These are phyloP conservation scores for Apiosordaria backusii DNA, from an alignment of 495 filamentous ascomycete species.

Conservation along the genomic window DNA sequence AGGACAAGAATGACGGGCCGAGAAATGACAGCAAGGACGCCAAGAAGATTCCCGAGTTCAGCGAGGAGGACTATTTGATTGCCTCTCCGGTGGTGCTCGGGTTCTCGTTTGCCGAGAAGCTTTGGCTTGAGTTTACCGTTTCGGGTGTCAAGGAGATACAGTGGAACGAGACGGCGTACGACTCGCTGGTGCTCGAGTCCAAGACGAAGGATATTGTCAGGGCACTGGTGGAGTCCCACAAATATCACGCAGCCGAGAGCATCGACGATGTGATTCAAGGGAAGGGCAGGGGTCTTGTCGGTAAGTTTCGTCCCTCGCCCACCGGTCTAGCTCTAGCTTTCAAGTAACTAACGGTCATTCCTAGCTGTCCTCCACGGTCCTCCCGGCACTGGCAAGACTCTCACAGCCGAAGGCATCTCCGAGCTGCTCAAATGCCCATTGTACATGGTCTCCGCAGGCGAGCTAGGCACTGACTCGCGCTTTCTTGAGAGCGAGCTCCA, in stretches of 20 bases:
- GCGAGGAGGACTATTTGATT: slow-evolving; percentile 81
- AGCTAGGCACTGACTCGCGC: slow-evolving; percentile 76
- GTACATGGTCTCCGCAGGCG: slow-evolving; percentile 80
- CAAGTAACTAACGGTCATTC: slow-evolving; percentile 15
- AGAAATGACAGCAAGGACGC: slow-evolving; percentile 34
- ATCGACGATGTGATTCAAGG: slow-evolving; percentile 59
- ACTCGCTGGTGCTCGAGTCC: slow-evolving; percentile 28
- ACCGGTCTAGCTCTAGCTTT: background rate
- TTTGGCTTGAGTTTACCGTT: slow-evolving; percentile 88
- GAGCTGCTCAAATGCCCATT: slow-evolving; percentile 78
- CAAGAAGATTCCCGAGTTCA: slow-evolving; percentile 55
- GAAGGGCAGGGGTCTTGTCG: slow-evolving; percentile 53
- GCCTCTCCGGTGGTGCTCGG: slow-evolving; percentile 91
- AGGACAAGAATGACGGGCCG: slow-evolving; percentile 39
- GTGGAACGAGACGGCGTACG: slow-evolving; percentile 32
- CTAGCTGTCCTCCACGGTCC: slow-evolving; percentile 70
- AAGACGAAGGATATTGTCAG: slow-evolving; percentile 34
- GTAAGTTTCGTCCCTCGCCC: slow-evolving; percentile 68
- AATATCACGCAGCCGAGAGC: slow-evolving; percentile 72
- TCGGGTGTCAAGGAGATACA: slow-evolving; percentile 60
- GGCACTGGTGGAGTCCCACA: slow-evolving; percentile 50
- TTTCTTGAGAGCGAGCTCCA: slow-evolving; percentile 75
- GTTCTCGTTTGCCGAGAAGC: slow-evolving; percentile 86
- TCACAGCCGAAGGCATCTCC: slow-evolving; percentile 84
- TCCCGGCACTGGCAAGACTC: slow-evolving; percentile 83